These are phyloP conservation scores for Albugo candida DNA, from an alignment of 352 stramenopile species.

Conservation along the genomic window DNA sequence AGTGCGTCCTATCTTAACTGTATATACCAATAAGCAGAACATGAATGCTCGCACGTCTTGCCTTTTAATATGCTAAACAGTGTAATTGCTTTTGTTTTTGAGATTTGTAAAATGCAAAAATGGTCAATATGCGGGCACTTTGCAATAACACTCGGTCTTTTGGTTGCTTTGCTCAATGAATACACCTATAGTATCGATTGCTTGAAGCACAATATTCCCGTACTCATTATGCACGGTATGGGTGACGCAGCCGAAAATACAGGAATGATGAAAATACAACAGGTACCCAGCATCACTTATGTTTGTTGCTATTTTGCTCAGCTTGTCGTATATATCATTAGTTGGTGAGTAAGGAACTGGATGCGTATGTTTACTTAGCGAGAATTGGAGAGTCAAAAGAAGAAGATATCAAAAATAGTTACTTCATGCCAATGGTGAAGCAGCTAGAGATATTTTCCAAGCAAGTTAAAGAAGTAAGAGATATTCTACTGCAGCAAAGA, in stretches of 20 bases:
- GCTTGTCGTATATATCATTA: slow-evolving; percentile 10
- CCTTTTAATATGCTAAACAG: too few species aligned
- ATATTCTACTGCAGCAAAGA: neutral
- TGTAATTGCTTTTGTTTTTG: too few species aligned
- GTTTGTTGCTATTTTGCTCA: neutral
- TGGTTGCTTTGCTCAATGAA: too few species aligned
- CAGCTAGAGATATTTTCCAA: slow-evolving; percentile 80
- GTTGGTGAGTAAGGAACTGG: slow-evolving; percentile 51
- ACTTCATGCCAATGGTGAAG: slow-evolving; percentile 84
- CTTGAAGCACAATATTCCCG: slow-evolving; percentile 12
- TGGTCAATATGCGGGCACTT: too few species aligned
- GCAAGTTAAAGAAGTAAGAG: slow-evolving; percentile 36
- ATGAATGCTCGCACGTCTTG: too few species aligned
- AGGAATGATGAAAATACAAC: slow-evolving; percentile 74
- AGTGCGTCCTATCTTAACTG: too few species aligned
- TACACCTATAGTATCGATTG: neutral
- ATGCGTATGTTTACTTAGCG: slow-evolving; percentile 73
- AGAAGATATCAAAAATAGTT: slow-evolving; percentile 86
- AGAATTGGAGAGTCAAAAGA: slow-evolving; percentile 65
- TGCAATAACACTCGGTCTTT: too few species aligned
- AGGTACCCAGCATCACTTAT: slow-evolving; percentile 14
- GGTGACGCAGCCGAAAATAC: slow-evolving; percentile 83
- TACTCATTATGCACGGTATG: slow-evolving; percentile 87
- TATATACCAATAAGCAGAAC: too few species aligned
- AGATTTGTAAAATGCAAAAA: too few species aligned